Conservation (phyloP, 495 filamentous ascomycete species). For the Podospora sp. region DNA sequence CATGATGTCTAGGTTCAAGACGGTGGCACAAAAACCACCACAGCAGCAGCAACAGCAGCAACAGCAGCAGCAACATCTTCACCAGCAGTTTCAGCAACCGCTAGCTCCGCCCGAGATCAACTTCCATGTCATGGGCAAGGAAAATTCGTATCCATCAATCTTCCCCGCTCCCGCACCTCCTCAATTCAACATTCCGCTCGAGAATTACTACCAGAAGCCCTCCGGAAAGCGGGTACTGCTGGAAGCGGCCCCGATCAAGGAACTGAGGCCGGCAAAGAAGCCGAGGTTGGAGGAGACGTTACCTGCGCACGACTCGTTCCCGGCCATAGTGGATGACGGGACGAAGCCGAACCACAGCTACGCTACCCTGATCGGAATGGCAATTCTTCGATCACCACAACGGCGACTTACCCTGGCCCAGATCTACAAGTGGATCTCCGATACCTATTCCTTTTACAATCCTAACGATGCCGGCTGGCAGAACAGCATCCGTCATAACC, state of each 20-base stretch:
- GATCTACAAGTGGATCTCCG: slow-evolving; percentile 99
- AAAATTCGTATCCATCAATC: slow-evolving; percentile 61
- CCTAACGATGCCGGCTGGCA: slow-evolving; percentile 89
- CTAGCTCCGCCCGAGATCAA: slow-evolving; percentile 48
- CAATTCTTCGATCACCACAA: slow-evolving; percentile 84
- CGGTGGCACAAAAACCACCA: slow-evolving; percentile 65
- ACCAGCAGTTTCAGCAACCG: slow-evolving; percentile 42
- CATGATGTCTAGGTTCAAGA: slow-evolving; percentile 60
- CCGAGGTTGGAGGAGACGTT: slow-evolving; percentile 55
- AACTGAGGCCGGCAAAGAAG: slow-evolving; percentile 68
- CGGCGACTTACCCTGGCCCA: slow-evolving; percentile 88
- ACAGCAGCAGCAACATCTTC: slow-evolving; percentile 39
- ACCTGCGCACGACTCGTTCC: slow-evolving; percentile 76
- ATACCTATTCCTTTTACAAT: slow-evolving; percentile 87
- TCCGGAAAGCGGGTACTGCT: slow-evolving; percentile 67
- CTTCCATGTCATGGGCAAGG: slow-evolving; percentile 61
- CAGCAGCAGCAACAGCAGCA: slow-evolving; percentile 40
- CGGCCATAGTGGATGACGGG: slow-evolving; percentile 81
- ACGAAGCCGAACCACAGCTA: slow-evolving; percentile 90
- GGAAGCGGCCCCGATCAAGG: slow-evolving; percentile 75
- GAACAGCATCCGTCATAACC: slow-evolving; percentile 97
- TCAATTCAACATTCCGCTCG: slow-evolving; percentile 53
- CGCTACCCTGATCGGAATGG: slow-evolving; percentile 95
- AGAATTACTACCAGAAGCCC: slow-evolving; percentile 61
- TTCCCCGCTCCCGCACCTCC: slow-evolving; percentile 48